Base-by-base conservation (phyloP, 2,329 filamentous ascomycete species). In the Penicillium sp. region DNA sequence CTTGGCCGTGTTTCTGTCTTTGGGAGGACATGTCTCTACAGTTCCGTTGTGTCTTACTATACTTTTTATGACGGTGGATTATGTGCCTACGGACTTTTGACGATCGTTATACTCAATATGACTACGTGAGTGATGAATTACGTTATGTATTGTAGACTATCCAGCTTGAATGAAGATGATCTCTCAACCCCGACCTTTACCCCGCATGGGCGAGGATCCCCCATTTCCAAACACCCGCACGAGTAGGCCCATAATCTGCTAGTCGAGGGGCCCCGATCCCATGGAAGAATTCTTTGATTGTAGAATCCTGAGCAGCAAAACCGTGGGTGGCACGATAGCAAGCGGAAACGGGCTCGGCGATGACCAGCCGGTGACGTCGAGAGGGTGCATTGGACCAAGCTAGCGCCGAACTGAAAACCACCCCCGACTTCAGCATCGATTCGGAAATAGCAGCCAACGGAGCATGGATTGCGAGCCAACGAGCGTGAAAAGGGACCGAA, bases 351-450 rank as follows among this genome's bases (percentile, higher is more conserved):
- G 44, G 53, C 30, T 28, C 47, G 54, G 50, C 16, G 33, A 64
- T 64, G 63, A 65, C 54, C 48, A 47, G 53, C 44, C 52, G 55
- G 60, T 65, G 63, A 65, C 63, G 63, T 65, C 61, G 62, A 55
- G 49, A 39, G 39, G 50, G 47, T 42, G 35, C 38, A 35, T 48
- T 27, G 20, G 42, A 45, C 43, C 50, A 27, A 25, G 33, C 20
- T 49, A 40, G 50, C 20, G 35, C 52, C 47, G 31, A 50, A 44
- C 41, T 47, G 36, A 38, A 46, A 16, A 28, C 18, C 40, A 33
- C 20, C 28, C 43, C 16, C 31, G 22, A 36, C n/a, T 46, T 36
- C 38, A 20, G 30, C n/a, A 41, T 41, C 22, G 27, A 41, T n/a
- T 41, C 39, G 2, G 3, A 9, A 36, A 20, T 20, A 13, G 35